phyloP scores from a whole-genome alignment of 257 asterid species.

The Solanum megistacrolobum region DNA sequence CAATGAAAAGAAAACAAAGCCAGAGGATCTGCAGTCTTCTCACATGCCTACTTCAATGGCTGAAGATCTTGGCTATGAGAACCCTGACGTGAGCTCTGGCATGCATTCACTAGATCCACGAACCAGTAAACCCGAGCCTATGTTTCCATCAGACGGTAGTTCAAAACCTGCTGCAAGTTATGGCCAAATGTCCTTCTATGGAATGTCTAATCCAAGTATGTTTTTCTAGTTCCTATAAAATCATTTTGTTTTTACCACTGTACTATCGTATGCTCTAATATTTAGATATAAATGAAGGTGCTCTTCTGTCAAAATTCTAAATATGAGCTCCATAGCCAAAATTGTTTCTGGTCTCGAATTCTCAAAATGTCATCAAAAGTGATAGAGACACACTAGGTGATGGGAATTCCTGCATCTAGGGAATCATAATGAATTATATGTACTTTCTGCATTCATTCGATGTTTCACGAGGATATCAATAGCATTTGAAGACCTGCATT shows the following conservation, averaged over 20 bases:
- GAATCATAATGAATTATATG: background rate
- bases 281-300: background rate
- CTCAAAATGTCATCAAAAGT: background rate
- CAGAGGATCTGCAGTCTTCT: slow-evolving; percentile 57
- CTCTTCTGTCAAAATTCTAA: background rate
- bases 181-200: slow-evolving; percentile 68
- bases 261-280: background rate
- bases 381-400: background rate
- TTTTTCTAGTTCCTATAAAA: background rate
- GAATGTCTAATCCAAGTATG: slow-evolving; percentile 51
- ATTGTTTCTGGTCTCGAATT: background rate
- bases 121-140: slow-evolving; percentile 49
- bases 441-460: background rate
- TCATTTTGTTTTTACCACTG: background rate
- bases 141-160: slow-evolving; percentile 55
- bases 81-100: slow-evolving; percentile 31
- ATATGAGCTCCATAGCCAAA: background rate
- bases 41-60: slow-evolving; percentile 35
- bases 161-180: slow-evolving; percentile 50
- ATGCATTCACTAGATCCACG: slow-evolving; percentile 41
- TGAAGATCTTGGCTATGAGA: slow-evolving; percentile 59
- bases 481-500: background rate
- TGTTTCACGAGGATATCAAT: background rate
- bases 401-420: background rate
- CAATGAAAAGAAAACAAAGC: slow-evolving; percentile 72